Conservation (phyloP, 2,329 filamentous ascomycete species). For the Fusarium brevicatenulatum region DNA sequence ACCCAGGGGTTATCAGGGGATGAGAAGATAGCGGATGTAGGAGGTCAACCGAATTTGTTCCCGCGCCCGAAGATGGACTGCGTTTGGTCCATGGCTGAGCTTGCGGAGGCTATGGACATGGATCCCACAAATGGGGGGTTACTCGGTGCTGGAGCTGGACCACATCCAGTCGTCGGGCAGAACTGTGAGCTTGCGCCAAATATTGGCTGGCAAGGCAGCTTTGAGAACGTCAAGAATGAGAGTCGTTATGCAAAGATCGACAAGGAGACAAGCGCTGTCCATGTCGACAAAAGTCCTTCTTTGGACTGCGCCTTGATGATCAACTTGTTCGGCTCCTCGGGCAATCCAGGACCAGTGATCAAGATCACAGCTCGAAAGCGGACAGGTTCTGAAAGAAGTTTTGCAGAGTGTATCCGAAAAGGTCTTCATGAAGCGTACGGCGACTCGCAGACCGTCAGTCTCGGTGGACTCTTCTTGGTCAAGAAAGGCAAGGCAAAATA, state of each 20-base stretch:
- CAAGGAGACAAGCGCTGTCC: conserved; percentile 22
- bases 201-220: neutral
- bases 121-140: neutral
- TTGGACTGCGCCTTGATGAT: conserved; percentile 53
- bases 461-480: neutral
- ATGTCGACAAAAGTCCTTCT: conserved; percentile 39
- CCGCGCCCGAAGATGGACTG: neutral
- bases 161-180: neutral
- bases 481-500: neutral
- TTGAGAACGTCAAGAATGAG: neutral
- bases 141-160: neutral
- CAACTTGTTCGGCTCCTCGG: conserved; percentile 53
- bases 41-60: neutral
- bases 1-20: neutral
- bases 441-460: neutral
- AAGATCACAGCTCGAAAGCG: conserved; percentile 48
- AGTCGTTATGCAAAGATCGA: conserved; percentile 40
- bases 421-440: neutral
- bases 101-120: neutral
- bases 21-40: neutral
- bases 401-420: neutral
- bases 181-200: neutral
- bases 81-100: conserved; percentile 30
- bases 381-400: neutral
- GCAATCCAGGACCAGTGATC: conserved; percentile 46